Conservation (phyloP, 2,329 filamentous ascomycete species). For the Lasiodiplodia theobromae region DNA sequence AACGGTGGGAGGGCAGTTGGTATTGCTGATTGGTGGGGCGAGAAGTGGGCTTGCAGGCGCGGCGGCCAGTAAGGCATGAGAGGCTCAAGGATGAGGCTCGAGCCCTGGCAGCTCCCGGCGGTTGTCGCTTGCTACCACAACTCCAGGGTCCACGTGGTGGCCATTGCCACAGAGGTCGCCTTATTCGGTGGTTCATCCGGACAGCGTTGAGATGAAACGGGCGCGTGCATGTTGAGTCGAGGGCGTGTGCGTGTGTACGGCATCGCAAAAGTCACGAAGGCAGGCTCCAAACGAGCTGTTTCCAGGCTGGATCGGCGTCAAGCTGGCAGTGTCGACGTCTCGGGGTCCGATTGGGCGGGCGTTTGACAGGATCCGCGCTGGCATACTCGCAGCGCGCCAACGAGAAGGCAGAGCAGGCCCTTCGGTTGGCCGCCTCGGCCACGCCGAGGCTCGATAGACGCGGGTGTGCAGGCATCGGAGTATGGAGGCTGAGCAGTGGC, state of each 20-base stretch:
- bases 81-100: constrained; percentile 3
- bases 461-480: neutral
- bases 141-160: constrained; percentile 16
- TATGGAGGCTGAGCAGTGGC: constrained; percentile 1
- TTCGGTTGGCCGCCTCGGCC: constrained; percentile 17
- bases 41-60: constrained; percentile 15
- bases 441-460: constrained; percentile 17
- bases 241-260: neutral
- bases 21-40: neutral
- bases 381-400: neutral
- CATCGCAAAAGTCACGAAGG: neutral
- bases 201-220: neutral
- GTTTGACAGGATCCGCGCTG: constrained; percentile 2
- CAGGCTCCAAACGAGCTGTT: neutral
- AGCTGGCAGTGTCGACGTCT: constrained; percentile 4
- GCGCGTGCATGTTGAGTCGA: neutral
- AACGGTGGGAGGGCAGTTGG: neutral
- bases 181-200: neutral
- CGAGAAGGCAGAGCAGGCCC: neutral
- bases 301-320: constrained; percentile 11
- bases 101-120: constrained; percentile 6
- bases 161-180: neutral
- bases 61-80: constrained; percentile 6
- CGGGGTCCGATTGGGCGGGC: constrained; percentile 4
- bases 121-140: constrained; percentile 6